Percentiles rank a stretch among this genome's conserved stretches.
Conservation (phyloP, 495 filamentous ascomycete species). For the Aspergillus egyptiacus region DNA sequence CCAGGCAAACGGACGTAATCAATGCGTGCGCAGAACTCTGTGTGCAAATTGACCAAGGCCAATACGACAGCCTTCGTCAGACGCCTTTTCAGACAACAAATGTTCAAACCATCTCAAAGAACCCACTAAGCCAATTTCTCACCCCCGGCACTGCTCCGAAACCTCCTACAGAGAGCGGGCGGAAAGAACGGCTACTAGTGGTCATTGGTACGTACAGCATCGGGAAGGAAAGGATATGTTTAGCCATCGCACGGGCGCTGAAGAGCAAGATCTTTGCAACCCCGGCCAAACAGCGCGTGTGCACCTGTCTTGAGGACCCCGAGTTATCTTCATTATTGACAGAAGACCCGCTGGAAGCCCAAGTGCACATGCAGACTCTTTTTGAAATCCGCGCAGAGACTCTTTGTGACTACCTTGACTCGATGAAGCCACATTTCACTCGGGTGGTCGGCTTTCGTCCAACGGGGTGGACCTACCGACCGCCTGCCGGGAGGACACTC, state of each 20-base stretch:
- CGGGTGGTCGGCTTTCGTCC: conserved; percentile 89
- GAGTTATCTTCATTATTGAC: conserved; percentile 75
- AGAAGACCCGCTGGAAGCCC: conserved; percentile 70
- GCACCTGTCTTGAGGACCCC: conserved; percentile 74
- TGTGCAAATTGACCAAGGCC: conserved; percentile 56
- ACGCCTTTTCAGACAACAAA: conserved; percentile 30
- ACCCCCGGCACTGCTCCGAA: conserved; percentile 17
- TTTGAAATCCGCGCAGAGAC: conserved; percentile 88
- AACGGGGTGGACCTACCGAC: conserved; percentile 84
- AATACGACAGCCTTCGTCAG: conserved; percentile 29
- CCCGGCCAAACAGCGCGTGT: conserved; percentile 74
- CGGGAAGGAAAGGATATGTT: conserved; percentile 93
- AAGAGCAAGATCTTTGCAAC: conserved; percentile 87
- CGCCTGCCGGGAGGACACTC: conserved; percentile 55
- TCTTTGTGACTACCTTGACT: conserved; percentile 77
- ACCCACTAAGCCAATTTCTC: conserved; percentile 57
- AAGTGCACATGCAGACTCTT: conserved; percentile 95
- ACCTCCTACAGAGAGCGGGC: conserved; percentile 3
- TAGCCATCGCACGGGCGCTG: conserved; percentile 83
- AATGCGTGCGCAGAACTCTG: conserved; percentile 86
- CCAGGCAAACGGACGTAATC: conserved; percentile 80
- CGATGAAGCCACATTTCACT: conserved; percentile 68
- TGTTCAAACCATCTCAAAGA: conserved; percentile 35
- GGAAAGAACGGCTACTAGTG: conserved; percentile 68
- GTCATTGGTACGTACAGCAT: conserved; percentile 97